phyloP scores from a whole-genome alignment of 1,284 basidiomycete genomes.

The Kwoniella shivajii region DNA sequence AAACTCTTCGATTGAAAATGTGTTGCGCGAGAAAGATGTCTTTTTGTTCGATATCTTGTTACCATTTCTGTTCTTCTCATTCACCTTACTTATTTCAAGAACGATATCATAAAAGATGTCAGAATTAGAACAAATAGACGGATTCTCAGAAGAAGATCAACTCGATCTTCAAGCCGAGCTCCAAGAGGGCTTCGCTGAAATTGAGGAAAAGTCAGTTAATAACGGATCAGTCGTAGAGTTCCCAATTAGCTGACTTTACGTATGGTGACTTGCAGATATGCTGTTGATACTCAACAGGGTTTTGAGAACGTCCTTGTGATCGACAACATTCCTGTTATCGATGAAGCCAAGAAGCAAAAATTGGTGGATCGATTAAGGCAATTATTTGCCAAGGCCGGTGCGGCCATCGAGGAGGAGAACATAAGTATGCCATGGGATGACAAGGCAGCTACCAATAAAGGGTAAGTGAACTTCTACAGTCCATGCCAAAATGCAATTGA shows the following conservation, averaged over 20 bases:
- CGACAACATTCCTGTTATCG: slow-evolving; percentile 83
- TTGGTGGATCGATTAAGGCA: slow-evolving; percentile 77
- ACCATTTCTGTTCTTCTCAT: too few relatives aligned
- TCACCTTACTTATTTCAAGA: too few relatives aligned
- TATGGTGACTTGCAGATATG: slow-evolving; percentile 62
- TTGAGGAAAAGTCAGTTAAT: slow-evolving; percentile 77
- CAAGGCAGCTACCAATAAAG: slow-evolving; percentile 76
- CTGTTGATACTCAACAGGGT: slow-evolving; percentile 73
- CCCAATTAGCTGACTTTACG: not conserved
- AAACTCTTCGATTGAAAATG: too few relatives aligned
- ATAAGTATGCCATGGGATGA: slow-evolving; percentile 86
- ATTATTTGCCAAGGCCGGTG: slow-evolving; percentile 78
- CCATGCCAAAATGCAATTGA: too few relatives aligned
- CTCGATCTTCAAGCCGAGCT: slow-evolving; percentile 71
- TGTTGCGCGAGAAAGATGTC: too few relatives aligned
- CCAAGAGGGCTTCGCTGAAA: slow-evolving; percentile 71
- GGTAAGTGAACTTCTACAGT: slow-evolving; percentile 59
- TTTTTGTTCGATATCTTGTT: too few relatives aligned
- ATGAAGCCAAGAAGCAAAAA: slow-evolving; percentile 75
- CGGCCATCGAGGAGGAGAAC: slow-evolving; percentile 71
- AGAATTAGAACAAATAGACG: slow-evolving; percentile 12
- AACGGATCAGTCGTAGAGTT: not conserved
- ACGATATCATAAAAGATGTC: slow-evolving; percentile 22
- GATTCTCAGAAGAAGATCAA: slow-evolving; percentile 56
- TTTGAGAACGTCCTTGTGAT: slow-evolving; percentile 85